phyloP scores from a whole-genome alignment of 2,329 filamentous ascomycete genomes.

The Phialophora chinensis region DNA sequence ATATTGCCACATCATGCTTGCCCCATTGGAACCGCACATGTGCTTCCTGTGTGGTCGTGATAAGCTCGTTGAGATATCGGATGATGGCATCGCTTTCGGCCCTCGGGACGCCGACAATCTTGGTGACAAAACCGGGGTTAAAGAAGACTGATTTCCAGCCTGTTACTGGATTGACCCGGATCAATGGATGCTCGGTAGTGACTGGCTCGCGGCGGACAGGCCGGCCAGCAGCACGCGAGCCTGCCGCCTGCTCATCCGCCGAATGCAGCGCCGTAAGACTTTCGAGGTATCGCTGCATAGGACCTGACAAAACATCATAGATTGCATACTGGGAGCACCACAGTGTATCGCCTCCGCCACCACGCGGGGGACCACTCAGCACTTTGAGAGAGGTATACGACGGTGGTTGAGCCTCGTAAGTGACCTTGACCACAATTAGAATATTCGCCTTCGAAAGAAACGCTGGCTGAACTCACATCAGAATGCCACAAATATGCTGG shows the following conservation, averaged over 20 bases:
- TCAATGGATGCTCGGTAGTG: conserved; percentile 59
- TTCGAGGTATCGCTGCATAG: conserved; percentile 65
- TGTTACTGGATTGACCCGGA: conserved; percentile 68
- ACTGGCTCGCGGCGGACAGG: conserved; percentile 53
- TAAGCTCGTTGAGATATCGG: conserved; percentile 50
- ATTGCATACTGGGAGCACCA: conserved; percentile 72
- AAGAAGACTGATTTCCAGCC: conserved; percentile 65
- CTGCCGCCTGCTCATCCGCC: conserved; percentile 56
- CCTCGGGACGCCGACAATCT: conserved; percentile 53
- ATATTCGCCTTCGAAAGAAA: background rate
- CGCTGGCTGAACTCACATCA: conserved; percentile 51
- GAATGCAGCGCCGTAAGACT: conserved; percentile 62
- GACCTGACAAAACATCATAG: conserved; percentile 63
- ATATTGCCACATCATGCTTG: conserved; percentile 69
- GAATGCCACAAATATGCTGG: conserved; percentile 63
- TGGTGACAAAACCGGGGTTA: conserved; percentile 49
- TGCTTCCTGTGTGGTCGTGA: conserved; percentile 58
- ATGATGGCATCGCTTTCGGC: conserved; percentile 53
- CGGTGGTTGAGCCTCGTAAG: conserved; percentile 67
- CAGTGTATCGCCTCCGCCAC: conserved; percentile 64
- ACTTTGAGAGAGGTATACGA: conserved; percentile 69
- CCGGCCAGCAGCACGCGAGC: conserved; percentile 45
- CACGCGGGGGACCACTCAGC: conserved; percentile 61
- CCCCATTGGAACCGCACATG: conserved; percentile 60
- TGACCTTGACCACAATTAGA: conserved; percentile 52